Base-by-base conservation (phyloP, 192 early-diverging fungal species). In the Backusella tuberculispora region DNA sequence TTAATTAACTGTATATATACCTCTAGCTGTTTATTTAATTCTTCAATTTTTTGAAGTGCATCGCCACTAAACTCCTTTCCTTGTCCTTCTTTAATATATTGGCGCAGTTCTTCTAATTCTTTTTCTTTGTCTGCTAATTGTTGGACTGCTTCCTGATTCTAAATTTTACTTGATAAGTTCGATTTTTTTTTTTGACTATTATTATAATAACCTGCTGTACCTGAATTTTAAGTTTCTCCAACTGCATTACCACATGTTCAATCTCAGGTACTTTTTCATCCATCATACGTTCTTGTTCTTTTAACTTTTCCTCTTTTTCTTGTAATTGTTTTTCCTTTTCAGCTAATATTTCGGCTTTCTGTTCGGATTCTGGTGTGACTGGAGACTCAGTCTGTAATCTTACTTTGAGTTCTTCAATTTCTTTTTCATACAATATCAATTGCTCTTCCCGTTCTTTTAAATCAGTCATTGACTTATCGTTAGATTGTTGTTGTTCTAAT, bases 71-170 rank as follows among this genome's bases (percentile, higher is more conserved):
- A 56, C 4, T 64, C 21, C 9, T 79, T 66, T 8, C 21, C 26
- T 8, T 48, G 21, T 14, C 21, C 44, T n/a, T 41, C 46, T 8
- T 41, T 41, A n/a, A 71, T 71, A 34, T 69, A 24, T 5, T 37
- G 43, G 1, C 71, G 74, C 5, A 81, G 53, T 45, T 60, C 48
- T 8, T 82, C 71, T 29, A 82, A 69, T 47, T 82, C 81, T 14
- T 74, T 66, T 43, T 82, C 81, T 19, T 72, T 68, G 5, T 65
- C 42, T 34, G 73, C 69, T 26, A 82, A 64, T 63, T 66, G 74
- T 40, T 47, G 45, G 21, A 82, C 40, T 3, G 77, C 74, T 26
- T 78, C 77, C 19, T 75, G 63, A 69, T 82, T 82, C 81, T 82
- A 63, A 71, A 53, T 64, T 64, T 41, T 24, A 50, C n/a, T 50